Conservation (phyloP, 306 rosid species). For the Acmispon strigosus region DNA sequence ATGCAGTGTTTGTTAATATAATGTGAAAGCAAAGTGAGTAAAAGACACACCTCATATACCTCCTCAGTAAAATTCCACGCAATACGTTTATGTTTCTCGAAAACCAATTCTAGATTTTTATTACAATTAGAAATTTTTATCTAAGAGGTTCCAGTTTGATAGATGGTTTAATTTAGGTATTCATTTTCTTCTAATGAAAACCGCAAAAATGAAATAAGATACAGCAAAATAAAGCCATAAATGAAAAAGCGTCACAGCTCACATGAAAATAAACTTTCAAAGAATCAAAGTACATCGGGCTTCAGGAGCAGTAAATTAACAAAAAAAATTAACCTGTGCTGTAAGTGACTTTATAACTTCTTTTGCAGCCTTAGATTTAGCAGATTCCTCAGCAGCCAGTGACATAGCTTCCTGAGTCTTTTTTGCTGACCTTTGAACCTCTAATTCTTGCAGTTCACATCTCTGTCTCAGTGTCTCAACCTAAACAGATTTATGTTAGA, state of each 20-base stretch:
- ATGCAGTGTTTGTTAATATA: neutral
- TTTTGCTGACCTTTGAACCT: slow-evolving; percentile 77
- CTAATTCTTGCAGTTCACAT: slow-evolving; percentile 77
- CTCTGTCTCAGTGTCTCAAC: slow-evolving; percentile 78
- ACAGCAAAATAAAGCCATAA: neutral
- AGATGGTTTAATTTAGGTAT: slow-evolving; percentile 4
- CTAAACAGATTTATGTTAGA: slow-evolving; percentile 34
- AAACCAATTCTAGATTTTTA: neutral
- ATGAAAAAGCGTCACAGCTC: neutral
- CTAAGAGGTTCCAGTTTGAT: neutral
- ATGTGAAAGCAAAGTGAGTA: neutral
- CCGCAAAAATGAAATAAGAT: neutral
- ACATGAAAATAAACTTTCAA: slow-evolving; percentile 8
- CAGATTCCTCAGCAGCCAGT: slow-evolving; percentile 76
- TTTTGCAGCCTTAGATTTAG: slow-evolving; percentile 87
- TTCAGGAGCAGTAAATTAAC: slow-evolving; percentile 7
- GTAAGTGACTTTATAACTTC: slow-evolving; percentile 93
- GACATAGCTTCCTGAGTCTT: slow-evolving; percentile 80
- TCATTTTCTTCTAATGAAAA: neutral
- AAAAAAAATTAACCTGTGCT: slow-evolving; percentile 62
- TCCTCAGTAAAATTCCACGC: neutral
- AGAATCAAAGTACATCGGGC: slow-evolving; percentile 5
- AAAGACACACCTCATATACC: neutral
- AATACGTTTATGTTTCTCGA: neutral
- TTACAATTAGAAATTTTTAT: neutral